Percentiles rank a stretch among this genome's conserved stretches.
These are phyloP conservation scores for Coffea canephora DNA, from an alignment of 257 asterid species.

Conservation along the genomic window DNA sequence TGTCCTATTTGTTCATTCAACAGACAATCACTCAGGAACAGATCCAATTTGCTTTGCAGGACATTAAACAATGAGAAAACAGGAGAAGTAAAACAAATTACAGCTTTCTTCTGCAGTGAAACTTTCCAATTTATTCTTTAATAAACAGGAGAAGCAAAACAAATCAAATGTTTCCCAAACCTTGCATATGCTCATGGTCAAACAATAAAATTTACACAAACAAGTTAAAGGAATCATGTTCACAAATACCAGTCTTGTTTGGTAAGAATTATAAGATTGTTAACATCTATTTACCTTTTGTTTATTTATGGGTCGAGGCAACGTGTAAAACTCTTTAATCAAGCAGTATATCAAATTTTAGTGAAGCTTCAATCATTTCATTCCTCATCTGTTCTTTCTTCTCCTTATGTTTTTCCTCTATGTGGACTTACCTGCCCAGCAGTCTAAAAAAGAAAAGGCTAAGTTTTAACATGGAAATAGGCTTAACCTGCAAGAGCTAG, in stretches of 20 bases:
- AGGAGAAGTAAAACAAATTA: background rate
- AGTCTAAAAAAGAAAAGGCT: background rate
- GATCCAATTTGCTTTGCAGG: no score
- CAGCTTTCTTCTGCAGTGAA: background rate
- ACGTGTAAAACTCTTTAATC: background rate
- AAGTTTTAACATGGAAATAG: conserved; percentile 5
- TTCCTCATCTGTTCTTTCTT: background rate
- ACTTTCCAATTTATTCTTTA: background rate
- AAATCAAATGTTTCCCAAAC: no score
- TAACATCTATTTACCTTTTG: background rate
- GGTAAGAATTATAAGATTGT: background rate
- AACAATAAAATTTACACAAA: background rate
- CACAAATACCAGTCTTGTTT: background rate
- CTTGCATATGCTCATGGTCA: background rate
- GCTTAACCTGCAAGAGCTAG: conserved; percentile 82
- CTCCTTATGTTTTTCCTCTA: background rate
- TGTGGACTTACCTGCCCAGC: background rate
- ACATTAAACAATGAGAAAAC: background rate
- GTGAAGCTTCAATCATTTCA: background rate
- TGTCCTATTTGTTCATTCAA: background rate
- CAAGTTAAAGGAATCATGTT: background rate
- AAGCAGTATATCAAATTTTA: background rate
- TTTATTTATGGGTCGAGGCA: background rate
- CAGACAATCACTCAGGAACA: background rate
- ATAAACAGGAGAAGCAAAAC: no score